Conservation (phyloP, 345 rosid genomes). For the Sisymbrium irio region DNA sequence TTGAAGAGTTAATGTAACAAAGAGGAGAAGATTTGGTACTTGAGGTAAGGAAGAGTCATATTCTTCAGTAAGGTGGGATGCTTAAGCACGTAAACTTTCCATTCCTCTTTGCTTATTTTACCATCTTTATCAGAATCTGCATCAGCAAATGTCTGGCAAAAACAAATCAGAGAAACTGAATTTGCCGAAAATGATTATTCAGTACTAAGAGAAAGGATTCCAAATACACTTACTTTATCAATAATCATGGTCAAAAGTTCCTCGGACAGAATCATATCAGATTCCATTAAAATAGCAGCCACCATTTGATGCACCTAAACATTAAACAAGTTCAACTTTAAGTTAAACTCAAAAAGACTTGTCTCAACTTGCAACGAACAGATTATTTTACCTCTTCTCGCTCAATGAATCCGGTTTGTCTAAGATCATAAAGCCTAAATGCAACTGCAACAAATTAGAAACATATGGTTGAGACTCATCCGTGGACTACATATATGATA, state of each 20-base stretch:
- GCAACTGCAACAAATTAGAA: conserved; percentile 57
- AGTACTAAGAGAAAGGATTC: not conserved
- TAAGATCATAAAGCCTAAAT: conserved; percentile 77
- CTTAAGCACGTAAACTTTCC: conserved; percentile 56
- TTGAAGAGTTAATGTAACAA: not conserved
- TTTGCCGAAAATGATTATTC: not conserved
- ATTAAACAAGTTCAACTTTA: conserved; percentile 9
- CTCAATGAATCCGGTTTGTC: conserved; percentile 82
- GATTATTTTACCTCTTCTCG: conserved; percentile 66
- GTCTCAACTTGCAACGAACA: not conserved
- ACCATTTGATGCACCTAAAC: conserved; percentile 86
- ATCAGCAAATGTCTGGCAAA: conserved; percentile 71
- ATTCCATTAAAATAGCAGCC: conserved; percentile 20
- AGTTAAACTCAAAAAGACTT: not conserved
- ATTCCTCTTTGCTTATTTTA: conserved; percentile 58
- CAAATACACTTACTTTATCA: conserved; percentile 48
- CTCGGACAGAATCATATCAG: conserved; percentile 45
- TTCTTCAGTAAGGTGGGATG: conserved; percentile 65
- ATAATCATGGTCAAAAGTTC: conserved; percentile 66
- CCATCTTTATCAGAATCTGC: conserved; percentile 69
- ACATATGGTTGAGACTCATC: conserved; percentile 2
- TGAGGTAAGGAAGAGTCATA: conserved; percentile 35
- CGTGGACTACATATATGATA: not conserved
- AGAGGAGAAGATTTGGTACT: conserved; percentile 36
- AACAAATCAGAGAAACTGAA: not conserved